phyloP scores from a whole-genome alignment of 2,329 filamentous ascomycete genomes.

The Pseudogymnoascus sp. region DNA sequence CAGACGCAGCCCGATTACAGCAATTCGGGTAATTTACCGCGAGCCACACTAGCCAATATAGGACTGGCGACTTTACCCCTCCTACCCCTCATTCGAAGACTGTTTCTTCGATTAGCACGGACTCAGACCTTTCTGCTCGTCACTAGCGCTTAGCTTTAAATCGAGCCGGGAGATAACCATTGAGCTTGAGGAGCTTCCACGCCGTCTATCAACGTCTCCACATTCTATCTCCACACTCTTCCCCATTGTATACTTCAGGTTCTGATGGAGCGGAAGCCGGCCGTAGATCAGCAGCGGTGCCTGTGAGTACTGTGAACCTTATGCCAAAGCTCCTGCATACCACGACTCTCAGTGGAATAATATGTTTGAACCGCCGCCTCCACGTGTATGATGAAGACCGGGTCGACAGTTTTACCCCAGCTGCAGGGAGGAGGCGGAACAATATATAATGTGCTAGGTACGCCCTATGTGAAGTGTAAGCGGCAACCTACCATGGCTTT shows the following conservation, averaged over 20 bases:
- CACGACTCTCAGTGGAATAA: neutral
- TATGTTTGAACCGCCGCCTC: neutral
- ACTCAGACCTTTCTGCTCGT: neutral
- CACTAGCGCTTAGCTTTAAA: neutral
- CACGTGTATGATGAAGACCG: neutral
- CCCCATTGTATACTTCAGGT: neutral
- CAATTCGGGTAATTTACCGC: neutral
- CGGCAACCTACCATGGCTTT: neutral
- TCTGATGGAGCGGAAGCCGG: conserved; percentile 15
- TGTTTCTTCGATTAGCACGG: neutral
- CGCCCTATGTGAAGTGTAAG: neutral
- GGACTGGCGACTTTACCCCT: neutral
- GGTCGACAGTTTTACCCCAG: neutral
- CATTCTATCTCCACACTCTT: neutral
- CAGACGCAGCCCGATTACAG: neutral
- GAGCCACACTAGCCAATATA: neutral
- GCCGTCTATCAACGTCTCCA: neutral
- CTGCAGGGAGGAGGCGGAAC: neutral
- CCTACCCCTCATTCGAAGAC: neutral
- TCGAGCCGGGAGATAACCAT: neutral
- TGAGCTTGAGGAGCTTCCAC: neutral
- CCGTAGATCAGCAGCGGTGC: conserved; percentile 15
- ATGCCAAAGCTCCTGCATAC: neutral
- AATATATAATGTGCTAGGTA: neutral
- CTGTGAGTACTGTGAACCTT: conserved; percentile 15